phyloP scores from a whole-genome alignment of 1,139 yeast genomes.

The Yamadazyma atmosphaerica region DNA sequence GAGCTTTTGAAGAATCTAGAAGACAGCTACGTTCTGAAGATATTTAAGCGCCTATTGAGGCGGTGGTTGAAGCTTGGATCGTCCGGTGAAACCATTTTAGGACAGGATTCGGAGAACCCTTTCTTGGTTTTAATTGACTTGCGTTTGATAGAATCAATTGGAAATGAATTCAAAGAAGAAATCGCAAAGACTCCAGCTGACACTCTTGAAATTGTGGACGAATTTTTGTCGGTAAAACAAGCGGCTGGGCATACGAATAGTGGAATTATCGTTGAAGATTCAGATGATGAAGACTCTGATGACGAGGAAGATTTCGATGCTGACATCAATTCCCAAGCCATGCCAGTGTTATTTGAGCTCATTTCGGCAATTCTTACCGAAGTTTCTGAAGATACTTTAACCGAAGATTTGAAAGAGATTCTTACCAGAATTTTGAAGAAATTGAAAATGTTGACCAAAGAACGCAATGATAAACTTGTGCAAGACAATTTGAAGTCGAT shows the following conservation, averaged over 20 bases:
- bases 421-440: conserved; percentile 29
- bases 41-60: conserved; percentile 55
- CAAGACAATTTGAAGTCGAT: conserved; percentile 18
- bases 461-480: conserved; percentile 4
- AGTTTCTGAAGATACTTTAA: conserved; percentile 28
- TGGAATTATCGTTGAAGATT: conserved; percentile 22
- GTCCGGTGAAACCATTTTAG: conserved; percentile 15
- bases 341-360: conserved; percentile 48
- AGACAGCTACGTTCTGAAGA: conserved; percentile 39
- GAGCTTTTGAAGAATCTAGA: conserved; percentile 52
- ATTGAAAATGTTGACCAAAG: conserved; percentile 21
- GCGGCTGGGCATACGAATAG: neutral
- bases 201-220: conserved; percentile 55
- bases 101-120: conserved; percentile 41
- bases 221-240: conserved; percentile 24
- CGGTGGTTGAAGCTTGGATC: conserved; percentile 54
- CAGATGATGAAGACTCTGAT: conserved; percentile 47
- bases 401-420: conserved; percentile 19
- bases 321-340: conserved; percentile 20
- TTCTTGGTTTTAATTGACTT: conserved; percentile 59
- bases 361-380: conserved; percentile 55
- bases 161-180: conserved; percentile 59
- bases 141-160: conserved; percentile 62
- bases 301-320: conserved; percentile 36
- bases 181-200: conserved; percentile 64